Evolutionary conservation across 345 rosid species (phyloP), one percentile per base, ranked within the genome.

Genomic region (Nasturtium officinale): DNA sequence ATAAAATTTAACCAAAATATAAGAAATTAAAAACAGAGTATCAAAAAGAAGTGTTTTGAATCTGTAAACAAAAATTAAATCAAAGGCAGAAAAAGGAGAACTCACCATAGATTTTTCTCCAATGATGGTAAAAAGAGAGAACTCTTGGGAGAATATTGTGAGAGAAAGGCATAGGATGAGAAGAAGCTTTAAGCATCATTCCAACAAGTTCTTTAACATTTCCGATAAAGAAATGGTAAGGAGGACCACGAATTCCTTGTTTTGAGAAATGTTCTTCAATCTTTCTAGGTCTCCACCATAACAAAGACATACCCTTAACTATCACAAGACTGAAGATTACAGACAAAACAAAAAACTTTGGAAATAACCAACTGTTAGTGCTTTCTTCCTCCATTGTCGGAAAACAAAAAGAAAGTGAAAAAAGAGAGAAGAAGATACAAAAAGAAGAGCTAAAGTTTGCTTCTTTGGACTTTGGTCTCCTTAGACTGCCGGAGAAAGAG

Each of bases 181-280:
- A 82, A 64, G 97, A 91, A 54, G 99, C 97, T 72, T 88, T 82
- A 13, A 88, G 61, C 97, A 86, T 95, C 99, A 95, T 88, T 5
- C 83, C 88, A 50, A 87, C 94, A 28, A 91, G 80, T 77, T 95
- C 99, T 82, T 83, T 91, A 40, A 95, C 96, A 83, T 95, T 95
- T 12, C 99, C 99, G 56, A 87, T 83, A 84, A 91, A 95, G 85
- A 95, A 88, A 13, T 89, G 87, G 79, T 95, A 95, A 76, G 99
- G 99, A 45, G 99, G 99, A 1, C 99, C 99, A 74, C 94, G 78
- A 72, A 95, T 95, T 55, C 97, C 99, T 79, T 95, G 99, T 82
- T 79, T 85, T 20, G 91, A 80, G 96, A 95, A 95, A 86, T 95
- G 97, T 38, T 84, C 82, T 79, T 91, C 94, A 35, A 95, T 90